phyloP scores from a whole-genome alignment of 805 yeast genomes.

The Sugiyamaella qingdaonensis region DNA sequence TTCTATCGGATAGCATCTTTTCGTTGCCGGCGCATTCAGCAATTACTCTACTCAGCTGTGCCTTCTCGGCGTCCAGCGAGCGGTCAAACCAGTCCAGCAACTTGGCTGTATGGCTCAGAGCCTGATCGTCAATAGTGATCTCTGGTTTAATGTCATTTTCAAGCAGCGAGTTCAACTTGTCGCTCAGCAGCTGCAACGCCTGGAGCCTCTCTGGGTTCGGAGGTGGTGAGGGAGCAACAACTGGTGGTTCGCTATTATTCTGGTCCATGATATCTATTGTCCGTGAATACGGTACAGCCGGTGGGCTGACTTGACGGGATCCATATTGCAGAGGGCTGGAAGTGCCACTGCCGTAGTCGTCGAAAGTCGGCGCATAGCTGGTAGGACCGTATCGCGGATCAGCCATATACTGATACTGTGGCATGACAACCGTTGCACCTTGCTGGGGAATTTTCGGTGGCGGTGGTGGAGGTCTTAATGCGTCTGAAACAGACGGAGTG shows the following conservation, averaged over 20 bases:
- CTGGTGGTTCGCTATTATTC: neutral
- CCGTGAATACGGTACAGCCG: neutral
- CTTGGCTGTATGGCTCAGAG: constrained; percentile 34
- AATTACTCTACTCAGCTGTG: constrained; percentile 28
- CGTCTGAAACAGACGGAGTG: constrained; percentile 8
- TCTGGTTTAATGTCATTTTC: constrained; percentile 25
- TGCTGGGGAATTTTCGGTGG: constrained; percentile 3
- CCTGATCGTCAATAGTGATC: constrained; percentile 24
- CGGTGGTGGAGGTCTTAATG: constrained; percentile 13
- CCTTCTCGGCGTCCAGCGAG: constrained; percentile 36
- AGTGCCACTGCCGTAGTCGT: neutral
- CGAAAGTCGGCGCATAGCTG: neutral
- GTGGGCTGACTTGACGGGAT: neutral
- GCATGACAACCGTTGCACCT: constrained; percentile 2
- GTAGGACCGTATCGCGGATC: neutral
- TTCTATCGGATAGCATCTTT: constrained; percentile 29
- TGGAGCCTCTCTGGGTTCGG: constrained; percentile 37
- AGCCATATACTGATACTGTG: constrained; percentile 20
- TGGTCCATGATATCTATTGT: neutral
- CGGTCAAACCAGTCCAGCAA: constrained; percentile 35
- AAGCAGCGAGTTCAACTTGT: constrained; percentile 25
- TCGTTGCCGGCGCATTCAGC: constrained; percentile 31
- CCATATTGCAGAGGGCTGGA: neutral
- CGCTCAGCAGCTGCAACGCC: constrained; percentile 24
- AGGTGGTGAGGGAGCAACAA: constrained; percentile 11